These are phyloP conservation scores for Penicillium canescens DNA, from an alignment of 495 filamentous ascomycete species.

Conservation along the genomic window DNA sequence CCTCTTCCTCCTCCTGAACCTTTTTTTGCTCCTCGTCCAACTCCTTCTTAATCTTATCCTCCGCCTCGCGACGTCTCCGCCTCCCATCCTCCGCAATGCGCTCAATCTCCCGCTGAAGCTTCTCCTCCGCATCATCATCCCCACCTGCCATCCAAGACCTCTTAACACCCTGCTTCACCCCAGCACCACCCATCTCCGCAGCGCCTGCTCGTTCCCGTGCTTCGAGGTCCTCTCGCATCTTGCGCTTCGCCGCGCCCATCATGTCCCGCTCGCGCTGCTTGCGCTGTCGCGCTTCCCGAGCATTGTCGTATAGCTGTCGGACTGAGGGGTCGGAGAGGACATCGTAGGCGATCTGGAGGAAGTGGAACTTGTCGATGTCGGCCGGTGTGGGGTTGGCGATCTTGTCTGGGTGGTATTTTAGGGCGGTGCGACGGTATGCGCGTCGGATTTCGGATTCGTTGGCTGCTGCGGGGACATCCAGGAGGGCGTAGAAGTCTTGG, in stretches of 20 bases:
- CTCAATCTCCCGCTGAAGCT: constrained; percentile 58
- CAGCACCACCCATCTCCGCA: constrained; percentile 15
- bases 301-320: constrained; percentile 68
- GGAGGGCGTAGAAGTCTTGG: constrained; percentile 84
- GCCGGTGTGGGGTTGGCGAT: constrained; percentile 55
- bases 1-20: constrained; percentile 37
- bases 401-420: constrained; percentile 91
- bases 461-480: constrained; percentile 64
- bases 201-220: constrained; percentile 53
- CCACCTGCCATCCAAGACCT: constrained; percentile 40
- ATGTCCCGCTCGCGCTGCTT: constrained; percentile 63
- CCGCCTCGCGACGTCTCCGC: constrained; percentile 49
- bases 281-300: constrained; percentile 60
- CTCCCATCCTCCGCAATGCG: constrained; percentile 65
- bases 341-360: constrained; percentile 72
- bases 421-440: constrained; percentile 83
- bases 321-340: constrained; percentile 63
- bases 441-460: constrained; percentile 74
- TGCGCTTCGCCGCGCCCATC: constrained; percentile 64
- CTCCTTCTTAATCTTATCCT: constrained; percentile 49
- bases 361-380: constrained; percentile 71
- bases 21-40: constrained; percentile 50
- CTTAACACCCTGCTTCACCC: constrained; percentile 41
- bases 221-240: constrained; percentile 79
- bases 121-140: constrained; percentile 57